Base-by-base conservation (phyloP, 1,284 basidiomycete genomes). In the Cutaneotrichosporon sp. region DNA sequence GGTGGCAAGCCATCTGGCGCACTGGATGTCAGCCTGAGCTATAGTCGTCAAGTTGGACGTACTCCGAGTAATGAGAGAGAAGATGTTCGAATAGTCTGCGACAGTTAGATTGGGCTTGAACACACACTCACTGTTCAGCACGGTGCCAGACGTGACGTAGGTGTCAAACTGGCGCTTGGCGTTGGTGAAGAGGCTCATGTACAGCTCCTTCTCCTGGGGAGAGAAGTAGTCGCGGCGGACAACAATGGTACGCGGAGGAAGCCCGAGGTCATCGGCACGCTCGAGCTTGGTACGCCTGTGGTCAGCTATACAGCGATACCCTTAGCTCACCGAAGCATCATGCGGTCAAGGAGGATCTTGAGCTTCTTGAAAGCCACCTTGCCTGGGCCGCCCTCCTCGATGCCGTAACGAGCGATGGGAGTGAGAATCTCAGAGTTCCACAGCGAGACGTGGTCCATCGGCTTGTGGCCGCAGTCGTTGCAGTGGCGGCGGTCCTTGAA, bases 161-260 rank as follows among this genome's bases (percentile, higher is more conserved):
- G 94, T 98, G 67, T 83, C 82, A 80, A 99, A 99, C 76, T 92
- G 88, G 57, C 97, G 85, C 80, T 91, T 95, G 10, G 93, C 94
- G 71, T 95, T 92, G 4, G 90, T 89, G 83, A 96, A 99, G 38
- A 99, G 82, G 4, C 90, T 93, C 60, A 89, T 85, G 80, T 99
- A 99, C 13, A 99, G 82, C 73, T 99, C 96, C 78, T 95, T 97
- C 81, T 98, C 95, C 77, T 97, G 92, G 0, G 92, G 91, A 68
- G 92, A 97, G 83, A 99, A 99, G 78, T 90, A 90, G 78, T 99
- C 96, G 59, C 89, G 85, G 47, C 93, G 87, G 66, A 99, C 89
- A 60, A 91, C 85, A 51, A 99, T 90, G 0, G 89, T 95, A 47
- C 97, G 86, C 4, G 97, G 97, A 4, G 97, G 97, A n/a, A 99